Evolutionary conservation across 768 basidiomycete genomes (phyloP).

Genomic region (Leucogyrophana mollusca): DNA sequence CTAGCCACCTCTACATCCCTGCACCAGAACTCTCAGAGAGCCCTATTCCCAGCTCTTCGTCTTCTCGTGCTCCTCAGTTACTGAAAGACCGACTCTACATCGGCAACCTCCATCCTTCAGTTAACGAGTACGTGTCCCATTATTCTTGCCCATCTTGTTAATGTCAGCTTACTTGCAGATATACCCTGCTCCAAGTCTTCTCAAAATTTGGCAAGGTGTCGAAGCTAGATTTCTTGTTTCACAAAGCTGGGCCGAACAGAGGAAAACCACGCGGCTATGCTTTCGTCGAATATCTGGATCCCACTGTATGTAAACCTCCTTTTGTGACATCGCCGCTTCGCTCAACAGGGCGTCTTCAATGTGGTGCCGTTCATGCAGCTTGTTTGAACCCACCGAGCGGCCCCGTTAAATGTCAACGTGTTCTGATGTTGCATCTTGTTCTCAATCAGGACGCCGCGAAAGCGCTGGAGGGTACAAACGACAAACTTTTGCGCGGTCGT

Average conservation of each 20-base stretch:
- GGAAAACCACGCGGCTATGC: slow-evolving; percentile 97
- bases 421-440: slow-evolving; percentile 1
- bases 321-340: slow-evolving; percentile 13
- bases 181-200: slow-evolving; percentile 86
- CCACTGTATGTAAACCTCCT: slow-evolving; percentile 62
- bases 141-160: neutral
- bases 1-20: slow-evolving; percentile 30
- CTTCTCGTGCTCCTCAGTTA: slow-evolving; percentile 26
- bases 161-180: slow-evolving; percentile 43
- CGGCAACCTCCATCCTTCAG: slow-evolving; percentile 82
- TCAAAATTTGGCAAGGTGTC: slow-evolving; percentile 90
- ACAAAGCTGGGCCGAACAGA: slow-evolving; percentile 84
- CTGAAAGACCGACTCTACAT: slow-evolving; percentile 82
- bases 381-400: slow-evolving; percentile 6
- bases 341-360: slow-evolving; percentile 48
- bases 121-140: slow-evolving; percentile 69
- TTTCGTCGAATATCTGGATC: slow-evolving; percentile 80
- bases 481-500: slow-evolving; percentile 81
- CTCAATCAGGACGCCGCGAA: slow-evolving; percentile 76
- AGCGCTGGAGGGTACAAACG: slow-evolving; percentile 71
- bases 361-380: slow-evolving; percentile 14
- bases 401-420: neutral
- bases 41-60: slow-evolving; percentile 5
- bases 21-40: slow-evolving; percentile 18
- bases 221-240: slow-evolving; percentile 93